Conservation (phyloP, 208 protist species). For the Trypanosoma congolense region DNA sequence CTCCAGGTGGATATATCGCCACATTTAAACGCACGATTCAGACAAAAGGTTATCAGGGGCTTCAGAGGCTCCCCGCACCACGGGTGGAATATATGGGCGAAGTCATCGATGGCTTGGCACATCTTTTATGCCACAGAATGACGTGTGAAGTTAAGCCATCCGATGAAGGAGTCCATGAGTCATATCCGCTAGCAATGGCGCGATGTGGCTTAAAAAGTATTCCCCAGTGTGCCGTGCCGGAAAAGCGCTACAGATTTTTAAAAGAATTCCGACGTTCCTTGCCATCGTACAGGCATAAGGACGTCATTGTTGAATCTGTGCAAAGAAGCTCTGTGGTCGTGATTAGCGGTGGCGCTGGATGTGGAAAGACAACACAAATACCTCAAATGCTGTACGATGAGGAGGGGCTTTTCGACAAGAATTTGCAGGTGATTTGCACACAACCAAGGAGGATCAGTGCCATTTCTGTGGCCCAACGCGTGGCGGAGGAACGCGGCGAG, state of each 20-base stretch:
- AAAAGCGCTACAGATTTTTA: conserved; percentile 26
- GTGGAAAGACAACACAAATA: conserved; percentile 97
- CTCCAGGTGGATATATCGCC: conserved; percentile 30
- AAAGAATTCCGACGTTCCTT: conserved; percentile 52
- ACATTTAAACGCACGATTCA: conserved; percentile 43
- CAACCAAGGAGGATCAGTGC: conserved; percentile 89
- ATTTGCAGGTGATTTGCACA: conserved; percentile 71
- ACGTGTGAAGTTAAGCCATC: conserved; percentile 35
- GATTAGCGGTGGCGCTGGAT: conserved; percentile 96
- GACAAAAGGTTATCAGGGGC: conserved; percentile 74
- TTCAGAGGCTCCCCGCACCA: conserved; percentile 46
- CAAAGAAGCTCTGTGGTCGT: conserved; percentile 57
- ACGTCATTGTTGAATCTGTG: conserved; percentile 60
- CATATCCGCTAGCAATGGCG: too few relatives aligned
- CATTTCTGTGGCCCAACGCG: conserved; percentile 85
- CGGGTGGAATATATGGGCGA: conserved; percentile 29
- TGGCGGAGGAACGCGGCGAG: conserved; percentile 82
- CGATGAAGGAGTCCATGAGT: too few relatives aligned
- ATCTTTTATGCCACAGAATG: conserved; percentile 42
- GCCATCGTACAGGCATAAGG: conserved; percentile 43
- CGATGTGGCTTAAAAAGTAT: too few relatives aligned
- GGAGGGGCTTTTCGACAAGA: conserved; percentile 52
- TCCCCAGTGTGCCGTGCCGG: conserved; percentile 3
- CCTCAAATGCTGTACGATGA: conserved; percentile 77
- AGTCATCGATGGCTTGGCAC: conserved; percentile 22